Percentiles rank a stretch among this genome's conserved stretches.
phyloP scores from a whole-genome alignment of 768 basidiomycete species.

The Termitomyces sp. region DNA sequence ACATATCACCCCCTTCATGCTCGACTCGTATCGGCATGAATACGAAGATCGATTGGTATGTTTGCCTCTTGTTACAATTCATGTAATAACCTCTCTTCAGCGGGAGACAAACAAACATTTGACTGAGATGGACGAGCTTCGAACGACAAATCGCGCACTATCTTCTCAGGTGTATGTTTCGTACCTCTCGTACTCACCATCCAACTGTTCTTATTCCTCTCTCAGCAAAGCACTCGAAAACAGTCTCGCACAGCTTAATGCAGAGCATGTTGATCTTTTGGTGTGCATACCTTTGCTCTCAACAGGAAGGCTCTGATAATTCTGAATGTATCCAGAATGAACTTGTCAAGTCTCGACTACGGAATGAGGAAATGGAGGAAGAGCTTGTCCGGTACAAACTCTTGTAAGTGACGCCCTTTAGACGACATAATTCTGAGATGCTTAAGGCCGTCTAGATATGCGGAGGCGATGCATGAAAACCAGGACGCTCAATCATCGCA shows the following conservation, averaged over 20 bases:
- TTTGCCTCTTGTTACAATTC: not conserved
- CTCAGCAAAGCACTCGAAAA: conserved; percentile 77
- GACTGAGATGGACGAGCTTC: conserved; percentile 77
- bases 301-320: not conserved
- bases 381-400: conserved; percentile 95
- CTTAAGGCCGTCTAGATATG: conserved; percentile 36
- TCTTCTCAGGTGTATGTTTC: conserved; percentile 73
- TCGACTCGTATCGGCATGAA: conserved; percentile 86
- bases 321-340: conserved; percentile 59
- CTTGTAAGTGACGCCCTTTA: conserved; percentile 51
- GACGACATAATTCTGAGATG: conserved; percentile 5
- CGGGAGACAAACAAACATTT: conserved; percentile 81
- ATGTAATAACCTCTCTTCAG: conserved; percentile 23
- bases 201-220: conserved; percentile 3
- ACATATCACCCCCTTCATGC: conserved; percentile 92
- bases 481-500: conserved; percentile 69
- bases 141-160: conserved; percentile 75
- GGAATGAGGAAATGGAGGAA: conserved; percentile 90
- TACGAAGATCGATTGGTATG: conserved; percentile 75
- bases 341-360: conserved; percentile 83
- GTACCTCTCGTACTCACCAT: not conserved
- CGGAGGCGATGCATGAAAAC: conserved; percentile 79
- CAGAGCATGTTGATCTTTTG: conserved; percentile 78
- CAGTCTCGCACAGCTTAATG: conserved; percentile 74
- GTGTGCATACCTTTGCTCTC: conserved; percentile 32